Conservation (phyloP, 192 early-diverging fungal genomes). For the Coemansia sp. region DNA sequence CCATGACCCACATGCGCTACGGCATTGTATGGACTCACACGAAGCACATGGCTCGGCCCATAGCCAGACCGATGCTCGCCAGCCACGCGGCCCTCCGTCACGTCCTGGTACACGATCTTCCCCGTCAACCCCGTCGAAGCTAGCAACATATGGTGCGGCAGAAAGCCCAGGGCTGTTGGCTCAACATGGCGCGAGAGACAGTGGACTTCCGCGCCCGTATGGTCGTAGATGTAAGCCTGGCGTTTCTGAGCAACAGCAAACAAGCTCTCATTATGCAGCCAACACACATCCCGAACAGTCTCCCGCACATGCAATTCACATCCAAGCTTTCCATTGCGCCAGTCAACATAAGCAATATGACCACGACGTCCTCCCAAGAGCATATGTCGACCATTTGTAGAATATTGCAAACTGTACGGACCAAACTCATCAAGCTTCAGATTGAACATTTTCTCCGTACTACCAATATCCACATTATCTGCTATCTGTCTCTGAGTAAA, state of each 20-base stretch:
- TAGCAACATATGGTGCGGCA: slow-evolving; percentile 92
- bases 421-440: slow-evolving; percentile 78
- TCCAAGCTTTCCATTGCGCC: slow-evolving; percentile 73
- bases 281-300: slow-evolving; percentile 87
- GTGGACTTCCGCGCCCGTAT: slow-evolving; percentile 87
- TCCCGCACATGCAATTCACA: slow-evolving; percentile 87
- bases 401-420: slow-evolving; percentile 88
- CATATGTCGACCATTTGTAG: slow-evolving; percentile 76
- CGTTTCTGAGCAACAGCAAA: slow-evolving; percentile 96
- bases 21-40: slow-evolving; percentile 88
- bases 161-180: slow-evolving; percentile 80
- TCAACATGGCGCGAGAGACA: slow-evolving; percentile 80
- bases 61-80: slow-evolving; percentile 74
- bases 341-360: slow-evolving; percentile 89
- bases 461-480: slow-evolving; percentile 72
- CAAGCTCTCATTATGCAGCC: slow-evolving; percentile 94
- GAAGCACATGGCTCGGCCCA: slow-evolving; percentile 79
- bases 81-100: slow-evolving; percentile 83
- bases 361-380: slow-evolving; percentile 79
- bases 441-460: slow-evolving; percentile 75
- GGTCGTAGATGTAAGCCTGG: slow-evolving; percentile 93
- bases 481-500: slow-evolving; percentile 68
- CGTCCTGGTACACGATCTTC: slow-evolving; percentile 88
- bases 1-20: slow-evolving; percentile 89
- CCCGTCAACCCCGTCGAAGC: slow-evolving; percentile 79